Evolutionary conservation across 257 asterid species (phyloP), one percentile per base, ranked within the genome.

Genomic region (Salvia rosmarinus): DNA sequence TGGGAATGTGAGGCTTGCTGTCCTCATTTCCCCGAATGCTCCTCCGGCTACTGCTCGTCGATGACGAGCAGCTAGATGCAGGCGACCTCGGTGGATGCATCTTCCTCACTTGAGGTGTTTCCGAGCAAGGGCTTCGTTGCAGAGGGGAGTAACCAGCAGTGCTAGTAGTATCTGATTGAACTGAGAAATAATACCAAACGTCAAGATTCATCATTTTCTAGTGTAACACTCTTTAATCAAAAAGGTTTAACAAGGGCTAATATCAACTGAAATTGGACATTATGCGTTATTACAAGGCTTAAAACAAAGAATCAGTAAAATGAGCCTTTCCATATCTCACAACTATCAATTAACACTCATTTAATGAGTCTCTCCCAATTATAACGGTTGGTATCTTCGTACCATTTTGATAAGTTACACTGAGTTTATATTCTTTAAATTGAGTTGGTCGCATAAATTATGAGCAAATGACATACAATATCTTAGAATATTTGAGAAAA

Each of bases 151-250:
- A 40, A 5, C 78, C 78, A 3, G 76, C 61, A 55, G 84, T 83
- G 63, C 82, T 78, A 20, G 79, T 73, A 20, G 79, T 71, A 62
- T 83, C 96, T 87, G 87, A 64, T 82, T 58, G 59, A 64, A 71
- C 62, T 67, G 12, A 23, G 4, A 42, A 8, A 34, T 6, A 12
- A 20, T 11, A 30, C 10, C 21, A 30, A 30, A 34, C 44, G 13
- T 37, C 30, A 11, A 39, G 7, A 58, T 62, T 47, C 72, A 65
- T 61, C 69, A 42, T 21, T 55, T 6, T 47, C 13, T 4, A 56
- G 37, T 9, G 55, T 39, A 39, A 10, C 44, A 39, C 3, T 39
- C 44, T 39, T 39, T 39, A 9, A 39, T 39, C 12, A 9, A 4
- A 32, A 32, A 32, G 37, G 37, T 32, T 32, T 32, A 39, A 39